A percentile compares a stretch with the other conserved stretches of the same genome.
Evolutionary conservation across 108 stramenopile genomes (phyloP).

Genomic region (Cyclostephanos tholiformis): DNA sequence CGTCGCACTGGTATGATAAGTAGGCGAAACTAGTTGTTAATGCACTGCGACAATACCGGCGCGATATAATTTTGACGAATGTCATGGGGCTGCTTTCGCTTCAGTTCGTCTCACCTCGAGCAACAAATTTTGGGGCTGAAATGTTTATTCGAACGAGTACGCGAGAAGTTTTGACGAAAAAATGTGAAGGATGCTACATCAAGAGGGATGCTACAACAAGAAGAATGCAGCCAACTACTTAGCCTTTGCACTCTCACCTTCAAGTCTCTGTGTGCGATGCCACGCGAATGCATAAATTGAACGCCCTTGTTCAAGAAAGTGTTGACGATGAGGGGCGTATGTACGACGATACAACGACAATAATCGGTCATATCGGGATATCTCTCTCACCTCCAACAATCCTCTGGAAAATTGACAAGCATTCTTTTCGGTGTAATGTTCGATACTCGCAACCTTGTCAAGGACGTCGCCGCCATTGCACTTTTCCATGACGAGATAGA

Average conservation of each 20-base stretch:
- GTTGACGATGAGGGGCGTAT: too few relatives aligned
- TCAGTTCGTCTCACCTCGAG: slow-evolving; percentile 48
- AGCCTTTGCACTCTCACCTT: slow-evolving; percentile 56
- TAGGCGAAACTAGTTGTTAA: neutral
- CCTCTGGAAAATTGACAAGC: slow-evolving; percentile 80
- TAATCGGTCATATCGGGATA: too few relatives aligned
- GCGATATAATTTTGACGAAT: neutral
- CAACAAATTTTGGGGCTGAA: slow-evolving; percentile 90
- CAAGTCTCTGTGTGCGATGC: slow-evolving; percentile 92
- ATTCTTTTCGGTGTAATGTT: slow-evolving; percentile 92
- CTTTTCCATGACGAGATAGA: slow-evolving; percentile 91
- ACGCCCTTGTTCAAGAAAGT: slow-evolving; percentile 47
- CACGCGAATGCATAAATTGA: slow-evolving; percentile 76
- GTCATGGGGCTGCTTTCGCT: slow-evolving; percentile 14
- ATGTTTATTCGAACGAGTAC: neutral
- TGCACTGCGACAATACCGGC: slow-evolving; percentile 4
- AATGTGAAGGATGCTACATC: neutral
- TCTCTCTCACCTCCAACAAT: slow-evolving; percentile 46
- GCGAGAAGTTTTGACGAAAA: neutral
- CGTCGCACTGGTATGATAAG: slow-evolving; percentile 62
- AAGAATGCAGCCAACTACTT: too few relatives aligned
- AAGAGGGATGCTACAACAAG: neutral
- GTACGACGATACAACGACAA: too few relatives aligned
- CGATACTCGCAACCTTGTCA: slow-evolving; percentile 88
- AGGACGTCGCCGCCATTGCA: slow-evolving; percentile 96